Percentiles rank a stretch among this genome's conserved stretches.
These are phyloP conservation scores for Eurotiales sp. DNA, from an alignment of 2,329 filamentous ascomycete species.

Conservation along the genomic window DNA sequence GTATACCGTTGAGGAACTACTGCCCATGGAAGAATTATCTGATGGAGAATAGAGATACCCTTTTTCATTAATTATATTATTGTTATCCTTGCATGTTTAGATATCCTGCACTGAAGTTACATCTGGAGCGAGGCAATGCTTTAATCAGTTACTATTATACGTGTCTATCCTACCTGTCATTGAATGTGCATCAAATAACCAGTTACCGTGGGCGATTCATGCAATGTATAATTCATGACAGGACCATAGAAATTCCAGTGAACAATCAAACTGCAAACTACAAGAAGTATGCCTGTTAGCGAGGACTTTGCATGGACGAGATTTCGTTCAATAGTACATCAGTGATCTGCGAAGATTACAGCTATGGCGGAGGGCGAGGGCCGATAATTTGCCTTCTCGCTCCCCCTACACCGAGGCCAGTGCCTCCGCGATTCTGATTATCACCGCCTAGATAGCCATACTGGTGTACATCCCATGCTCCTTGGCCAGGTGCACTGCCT, in stretches of 20 bases:
- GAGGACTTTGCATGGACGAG: too few species aligned
- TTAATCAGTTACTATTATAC: background rate
- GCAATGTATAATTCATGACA: background rate
- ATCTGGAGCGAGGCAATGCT: background rate
- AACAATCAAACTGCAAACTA: background rate
- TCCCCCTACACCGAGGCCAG: slow-evolving; percentile 52
- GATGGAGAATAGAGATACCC: slow-evolving; percentile 1
- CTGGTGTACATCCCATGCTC: slow-evolving; percentile 61
- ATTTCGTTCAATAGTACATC: background rate
- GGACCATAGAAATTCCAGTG: background rate
- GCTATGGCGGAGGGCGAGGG: slow-evolving; percentile 49
- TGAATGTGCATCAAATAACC: background rate
- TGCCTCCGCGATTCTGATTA: slow-evolving; percentile 54
- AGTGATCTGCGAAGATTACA: background rate
- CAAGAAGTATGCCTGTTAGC: too few species aligned
- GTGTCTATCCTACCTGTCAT: background rate
- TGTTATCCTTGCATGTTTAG: background rate
- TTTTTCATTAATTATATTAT: background rate
- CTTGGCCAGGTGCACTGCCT: slow-evolving; percentile 46
- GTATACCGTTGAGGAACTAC: slow-evolving; percentile 33
- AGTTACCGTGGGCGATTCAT: background rate
- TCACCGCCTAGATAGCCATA: slow-evolving; percentile 63
- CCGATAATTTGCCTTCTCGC: slow-evolving; percentile 60
- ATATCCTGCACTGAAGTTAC: background rate
- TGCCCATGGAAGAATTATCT: slow-evolving; percentile 15